phyloP scores from a whole-genome alignment of 2,329 filamentous ascomycete genomes.

The Cladorrhinum sp. region DNA sequence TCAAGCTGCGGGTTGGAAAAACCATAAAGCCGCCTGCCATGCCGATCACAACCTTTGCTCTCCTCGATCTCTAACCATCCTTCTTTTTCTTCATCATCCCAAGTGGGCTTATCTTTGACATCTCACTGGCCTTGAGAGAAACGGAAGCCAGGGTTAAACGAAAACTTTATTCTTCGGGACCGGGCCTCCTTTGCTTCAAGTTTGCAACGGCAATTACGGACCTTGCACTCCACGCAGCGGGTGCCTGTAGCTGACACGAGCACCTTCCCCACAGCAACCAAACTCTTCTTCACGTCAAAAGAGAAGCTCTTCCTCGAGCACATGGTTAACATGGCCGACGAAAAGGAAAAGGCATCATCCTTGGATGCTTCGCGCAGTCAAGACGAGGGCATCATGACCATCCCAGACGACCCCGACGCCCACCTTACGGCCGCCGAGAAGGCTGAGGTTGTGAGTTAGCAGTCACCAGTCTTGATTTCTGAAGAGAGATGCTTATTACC shows the following conservation, averaged over 20 bases:
- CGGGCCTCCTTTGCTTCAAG: background rate
- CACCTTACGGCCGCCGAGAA: constrained; percentile 31
- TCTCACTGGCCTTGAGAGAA: too few species aligned
- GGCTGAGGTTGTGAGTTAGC: constrained; percentile 31
- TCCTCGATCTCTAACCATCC: background rate
- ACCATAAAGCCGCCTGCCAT: background rate
- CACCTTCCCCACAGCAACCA: constrained; percentile 5
- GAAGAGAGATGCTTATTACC: background rate
- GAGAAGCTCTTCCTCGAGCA: constrained; percentile 9
- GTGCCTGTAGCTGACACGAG: background rate
- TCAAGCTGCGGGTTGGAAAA: background rate
- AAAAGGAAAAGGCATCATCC: constrained; percentile 19
- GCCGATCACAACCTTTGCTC: too few species aligned
- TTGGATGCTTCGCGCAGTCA: constrained; percentile 23
- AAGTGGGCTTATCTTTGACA: background rate
- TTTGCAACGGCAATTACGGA: background rate
- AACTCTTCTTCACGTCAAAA: constrained; percentile 1
- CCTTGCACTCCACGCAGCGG: too few species aligned
- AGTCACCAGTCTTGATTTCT: too few species aligned
- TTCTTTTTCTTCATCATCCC: background rate
- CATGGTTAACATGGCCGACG: constrained; percentile 11
- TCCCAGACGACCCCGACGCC: constrained; percentile 34
- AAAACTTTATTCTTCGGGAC: too few species aligned
- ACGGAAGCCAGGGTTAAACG: too few species aligned
- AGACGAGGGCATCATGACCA: constrained; percentile 19